Evolutionary conservation across 176 grass and related monocot species (phyloP), one percentile per base, ranked within the genome.

Genomic region (Aegilops tauschii): DNA sequence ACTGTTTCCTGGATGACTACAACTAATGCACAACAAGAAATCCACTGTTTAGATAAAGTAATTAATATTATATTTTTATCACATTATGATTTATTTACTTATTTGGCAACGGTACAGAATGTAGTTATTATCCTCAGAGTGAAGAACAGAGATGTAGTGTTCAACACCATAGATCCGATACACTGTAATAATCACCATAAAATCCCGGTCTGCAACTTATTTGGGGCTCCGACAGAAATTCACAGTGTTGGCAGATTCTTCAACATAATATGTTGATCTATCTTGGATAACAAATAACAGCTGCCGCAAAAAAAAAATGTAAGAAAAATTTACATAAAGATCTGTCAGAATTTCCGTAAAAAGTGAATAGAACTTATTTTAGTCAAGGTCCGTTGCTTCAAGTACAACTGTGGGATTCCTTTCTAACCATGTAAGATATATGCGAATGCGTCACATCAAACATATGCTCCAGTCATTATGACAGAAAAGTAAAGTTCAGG

Each of bases 401-500:
- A 84, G 83, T 76, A 44, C 56, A 85, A 81, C 44, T 10, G 69
- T 27, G 18, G 34, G 18, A 75, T 85, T 85, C 32, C 17, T 14
- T 76, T 89, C 73, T 84, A 76, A 80, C 56, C 18, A 42, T 37
- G 39, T 31, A 71, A 45, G 8, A 52, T 80, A 75, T 75, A 61
- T 67, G 44, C 13, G 35, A 34, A 17, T 56, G 66, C 0, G 32
- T 86, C 35, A 67, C 69, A 81, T 76, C 77, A 76, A 76, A 76
- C 36, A 61, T 34, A 75, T 10, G 20, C 59, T 76, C 30, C 44
- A 76, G 59, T 66, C 58, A 76, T 81, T 21, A 89, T 76, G 69
- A 76, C 69, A 85, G 23, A 50, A 35, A 50, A 28, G 44, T 58
- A 56, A 67, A 69, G 13, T 28, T 18, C 12, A 77, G 10, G 78